Percentiles rank a stretch among this genome's conserved stretches.
Conservation (phyloP, 2,329 filamentous ascomycete genomes). For the Xylaria sp. region DNA sequence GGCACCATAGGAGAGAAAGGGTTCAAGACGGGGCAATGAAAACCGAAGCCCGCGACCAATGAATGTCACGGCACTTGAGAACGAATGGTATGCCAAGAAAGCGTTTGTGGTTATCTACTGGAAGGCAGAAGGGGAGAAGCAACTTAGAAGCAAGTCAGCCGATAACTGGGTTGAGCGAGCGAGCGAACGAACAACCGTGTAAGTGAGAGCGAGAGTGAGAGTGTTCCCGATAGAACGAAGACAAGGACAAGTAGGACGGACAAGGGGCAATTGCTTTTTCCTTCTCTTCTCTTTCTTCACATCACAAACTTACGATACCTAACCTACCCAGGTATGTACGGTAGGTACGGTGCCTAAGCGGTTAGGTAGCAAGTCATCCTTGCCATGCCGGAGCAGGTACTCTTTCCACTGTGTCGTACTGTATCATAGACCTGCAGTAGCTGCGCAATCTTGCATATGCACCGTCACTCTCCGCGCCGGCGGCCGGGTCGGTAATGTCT, state of each 20-base stretch:
- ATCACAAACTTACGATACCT: background rate
- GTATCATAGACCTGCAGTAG: slow-evolving; percentile 34
- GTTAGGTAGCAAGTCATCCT: background rate
- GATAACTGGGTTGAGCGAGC: background rate
- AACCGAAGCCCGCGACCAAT: slow-evolving; percentile 4
- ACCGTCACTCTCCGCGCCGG: slow-evolving; percentile 21
- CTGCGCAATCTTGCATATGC: slow-evolving; percentile 36
- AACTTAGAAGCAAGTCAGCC: background rate
- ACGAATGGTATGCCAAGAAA: slow-evolving; percentile 24
- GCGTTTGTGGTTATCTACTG: slow-evolving; percentile 10
- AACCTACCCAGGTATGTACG: too few species aligned
- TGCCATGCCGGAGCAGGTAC: background rate
- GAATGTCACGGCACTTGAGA: slow-evolving; percentile 16
- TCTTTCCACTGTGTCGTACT: slow-evolving; percentile 10
- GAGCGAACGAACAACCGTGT: slow-evolving; percentile 16
- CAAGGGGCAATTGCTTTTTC: background rate
- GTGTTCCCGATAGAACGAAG: slow-evolving; percentile 11
- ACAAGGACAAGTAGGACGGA: slow-evolving; percentile 16
- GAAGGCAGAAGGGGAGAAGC: slow-evolving; percentile 16
- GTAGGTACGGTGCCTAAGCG: too few species aligned
- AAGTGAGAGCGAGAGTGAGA: background rate
- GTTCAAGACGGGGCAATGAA: slow-evolving; percentile 6
- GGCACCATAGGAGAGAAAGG: slow-evolving; percentile 8
- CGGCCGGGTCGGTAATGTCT: slow-evolving; percentile 13
- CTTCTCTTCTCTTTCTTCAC: background rate